Conservation (phyloP, 129 eudicot genomes). For the Arctium lappa region DNA sequence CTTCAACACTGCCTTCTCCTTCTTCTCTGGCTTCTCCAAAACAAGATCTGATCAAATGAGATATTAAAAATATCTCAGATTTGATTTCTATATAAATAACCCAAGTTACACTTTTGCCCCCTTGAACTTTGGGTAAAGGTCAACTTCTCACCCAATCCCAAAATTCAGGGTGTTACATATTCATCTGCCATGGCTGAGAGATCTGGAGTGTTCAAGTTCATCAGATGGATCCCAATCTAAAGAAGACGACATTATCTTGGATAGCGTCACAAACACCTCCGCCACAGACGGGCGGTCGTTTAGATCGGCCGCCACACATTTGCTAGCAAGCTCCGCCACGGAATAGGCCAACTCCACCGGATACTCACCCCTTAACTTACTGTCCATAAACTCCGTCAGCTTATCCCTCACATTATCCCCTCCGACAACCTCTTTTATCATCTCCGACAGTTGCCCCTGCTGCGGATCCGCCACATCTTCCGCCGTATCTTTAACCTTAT, state of each 20-base stretch:
- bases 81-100: too few relatives aligned
- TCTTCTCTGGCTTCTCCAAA: too few relatives aligned
- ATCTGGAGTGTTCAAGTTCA: conserved; percentile 52
- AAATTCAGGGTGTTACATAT: too few relatives aligned
- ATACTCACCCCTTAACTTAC: conserved; percentile 49
- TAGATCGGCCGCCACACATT: conserved; percentile 64
- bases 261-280: conserved; percentile 50
- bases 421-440: conserved; percentile 42
- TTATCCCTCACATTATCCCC: conserved; percentile 71
- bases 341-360: conserved; percentile 78
- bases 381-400: conserved; percentile 57
- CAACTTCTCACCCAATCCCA: too few relatives aligned
- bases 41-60: too few relatives aligned
- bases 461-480: conserved; percentile 15
- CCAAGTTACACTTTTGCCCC: too few relatives aligned
- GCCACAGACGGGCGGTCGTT: conserved; percentile 53
- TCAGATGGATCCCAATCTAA: conserved; percentile 87
- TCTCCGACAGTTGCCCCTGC: conserved; percentile 29
- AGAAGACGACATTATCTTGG: conserved; percentile 59
- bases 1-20: too few relatives aligned
- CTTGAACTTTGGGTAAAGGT: too few relatives aligned
- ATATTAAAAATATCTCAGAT: too few relatives aligned
- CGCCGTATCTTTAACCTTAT: neutral
- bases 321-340: conserved; percentile 58
- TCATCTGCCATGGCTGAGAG: conserved; percentile 49